Evolutionary conservation across 208 protist genomes (phyloP), one percentile per base, ranked within the genome.

Genomic region (Wallacemonas sp.): DNA sequence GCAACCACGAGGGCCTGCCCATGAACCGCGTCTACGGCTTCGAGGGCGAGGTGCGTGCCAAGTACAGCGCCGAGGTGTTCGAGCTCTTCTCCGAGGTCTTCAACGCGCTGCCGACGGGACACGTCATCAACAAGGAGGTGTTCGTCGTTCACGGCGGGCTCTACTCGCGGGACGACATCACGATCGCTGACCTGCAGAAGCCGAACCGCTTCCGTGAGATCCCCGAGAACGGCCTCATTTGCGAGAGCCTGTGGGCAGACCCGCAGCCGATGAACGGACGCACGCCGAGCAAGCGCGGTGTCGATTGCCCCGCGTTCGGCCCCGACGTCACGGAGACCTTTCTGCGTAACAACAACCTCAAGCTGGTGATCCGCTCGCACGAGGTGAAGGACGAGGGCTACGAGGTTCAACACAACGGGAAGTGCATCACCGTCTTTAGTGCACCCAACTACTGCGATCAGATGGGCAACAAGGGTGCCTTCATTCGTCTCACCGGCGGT

Each of bases 371-470:
- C 21, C 94, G 98, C 49, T 98, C 94, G 17, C 98, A 99, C 76
- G 98, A 99, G 78, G 97, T 98, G 11, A 99, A 98, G 71, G 91
- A 97, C 41, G 82, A 98, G 23, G 96, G 98, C 27, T 99, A 99
- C 73, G 96, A 97, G 76, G 84, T 98, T 9, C 87, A 97, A 27
- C 93, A 98, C 77, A 68, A 82, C 47, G 93, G 90, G 9, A 95
- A 93, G 77, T 96, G 90, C 75, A 95, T 97, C 34, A 97, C 93
- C 0, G 87, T 97, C n/a, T 97, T 99, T 76, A 99, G 96, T 57
- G 98, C 98, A 2, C 98, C 98, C n/a, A 99, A 99, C 71, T 99
- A 99, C 84, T 99, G 98, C 81, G 97, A 98, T 67, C 90, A 97
- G 67, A 94, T 97, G 84, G 90, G 89, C 26, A 97, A 97, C 78